Evolutionary conservation across 164 flowering plant genomes (phyloP).

Genomic region (Nymphaea colorata): DNA sequence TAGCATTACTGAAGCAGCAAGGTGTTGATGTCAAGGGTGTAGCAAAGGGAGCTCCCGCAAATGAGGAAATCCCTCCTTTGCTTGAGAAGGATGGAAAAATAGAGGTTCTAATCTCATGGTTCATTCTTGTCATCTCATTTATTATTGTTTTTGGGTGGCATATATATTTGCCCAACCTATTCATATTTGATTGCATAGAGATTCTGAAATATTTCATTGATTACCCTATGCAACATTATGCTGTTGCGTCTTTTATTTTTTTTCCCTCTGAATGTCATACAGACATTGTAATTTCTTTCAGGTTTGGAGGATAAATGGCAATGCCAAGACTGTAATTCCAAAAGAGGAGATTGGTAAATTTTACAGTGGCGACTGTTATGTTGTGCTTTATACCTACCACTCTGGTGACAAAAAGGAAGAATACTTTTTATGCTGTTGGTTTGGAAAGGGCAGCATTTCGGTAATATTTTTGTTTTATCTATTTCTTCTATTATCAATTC

Average conservation of each 20-base stretch:
- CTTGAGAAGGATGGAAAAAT: slow-evolving; percentile 87
- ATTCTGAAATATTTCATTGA: no score
- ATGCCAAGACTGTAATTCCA: slow-evolving; percentile 79
- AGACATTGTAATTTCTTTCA: slow-evolving; percentile 13
- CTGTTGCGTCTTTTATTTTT: no score
- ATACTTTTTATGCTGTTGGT: slow-evolving; percentile 80
- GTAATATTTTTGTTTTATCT: slow-evolving; percentile 17
- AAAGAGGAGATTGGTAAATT: slow-evolving; percentile 88
- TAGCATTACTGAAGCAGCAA: slow-evolving; percentile 99
- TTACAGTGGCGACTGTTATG: slow-evolving; percentile 92
- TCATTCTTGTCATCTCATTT: neutral
- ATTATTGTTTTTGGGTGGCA: no score
- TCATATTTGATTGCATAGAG: no score
- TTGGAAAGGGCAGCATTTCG: slow-evolving; percentile 90
- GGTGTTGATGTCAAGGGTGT: slow-evolving; percentile 77
- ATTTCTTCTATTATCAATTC: no score
- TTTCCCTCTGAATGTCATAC: neutral
- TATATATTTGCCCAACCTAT: no score
- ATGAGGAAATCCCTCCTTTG: slow-evolving; percentile 91
- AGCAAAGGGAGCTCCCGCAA: slow-evolving; percentile 54
- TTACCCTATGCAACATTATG: no score
- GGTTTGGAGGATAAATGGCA: slow-evolving; percentile 94
- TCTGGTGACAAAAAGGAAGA: slow-evolving; percentile 91
- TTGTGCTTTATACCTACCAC: slow-evolving; percentile 87
- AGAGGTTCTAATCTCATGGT: slow-evolving; percentile 42